Conservation (phyloP, 768 basidiomycete species). For the Hydnum rufescens region DNA sequence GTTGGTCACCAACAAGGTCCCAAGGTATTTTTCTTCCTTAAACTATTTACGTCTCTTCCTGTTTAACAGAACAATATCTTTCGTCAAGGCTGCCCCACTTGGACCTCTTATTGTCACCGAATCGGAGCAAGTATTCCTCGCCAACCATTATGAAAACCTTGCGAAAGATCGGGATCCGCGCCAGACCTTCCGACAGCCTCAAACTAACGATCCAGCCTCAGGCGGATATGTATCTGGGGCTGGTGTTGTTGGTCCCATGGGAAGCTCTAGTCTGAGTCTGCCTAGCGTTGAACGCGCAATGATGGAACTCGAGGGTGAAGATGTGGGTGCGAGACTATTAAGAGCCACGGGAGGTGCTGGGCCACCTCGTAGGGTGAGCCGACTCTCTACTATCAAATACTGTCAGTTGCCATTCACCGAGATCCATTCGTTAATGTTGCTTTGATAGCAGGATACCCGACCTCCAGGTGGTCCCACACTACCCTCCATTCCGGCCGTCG, state of each 20-base stretch:
- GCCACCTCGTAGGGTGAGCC: conserved; percentile 7
- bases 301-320: conserved; percentile 60
- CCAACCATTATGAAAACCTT: conserved; percentile 80
- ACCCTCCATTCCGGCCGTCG: conserved; percentile 4
- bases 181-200: conserved; percentile 51
- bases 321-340: conserved; percentile 14
- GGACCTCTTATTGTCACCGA: conserved; percentile 65
- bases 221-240: conserved; percentile 22
- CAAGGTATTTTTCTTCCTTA: conserved; percentile 31
- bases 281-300: conserved; percentile 79
- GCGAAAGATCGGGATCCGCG: conserved; percentile 83
- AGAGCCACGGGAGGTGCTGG: conserved; percentile 13
- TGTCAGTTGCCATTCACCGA: neutral
- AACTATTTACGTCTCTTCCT: neutral
- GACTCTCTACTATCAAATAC: too few relatives aligned
- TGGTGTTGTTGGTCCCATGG: conserved; percentile 86
- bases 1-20: conserved; percentile 50
- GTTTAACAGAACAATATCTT: conserved; percentile 1
- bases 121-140: conserved; percentile 79
- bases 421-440: neutral
- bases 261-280: conserved; percentile 64
- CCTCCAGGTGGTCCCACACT: conserved; percentile 5
- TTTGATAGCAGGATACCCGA: neutral
- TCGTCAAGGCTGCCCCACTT: conserved; percentile 36
- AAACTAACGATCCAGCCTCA: neutral